These are phyloP conservation scores for Calonectria crousiana DNA, from an alignment of 2,329 filamentous ascomycete species.

Conservation along the genomic window DNA sequence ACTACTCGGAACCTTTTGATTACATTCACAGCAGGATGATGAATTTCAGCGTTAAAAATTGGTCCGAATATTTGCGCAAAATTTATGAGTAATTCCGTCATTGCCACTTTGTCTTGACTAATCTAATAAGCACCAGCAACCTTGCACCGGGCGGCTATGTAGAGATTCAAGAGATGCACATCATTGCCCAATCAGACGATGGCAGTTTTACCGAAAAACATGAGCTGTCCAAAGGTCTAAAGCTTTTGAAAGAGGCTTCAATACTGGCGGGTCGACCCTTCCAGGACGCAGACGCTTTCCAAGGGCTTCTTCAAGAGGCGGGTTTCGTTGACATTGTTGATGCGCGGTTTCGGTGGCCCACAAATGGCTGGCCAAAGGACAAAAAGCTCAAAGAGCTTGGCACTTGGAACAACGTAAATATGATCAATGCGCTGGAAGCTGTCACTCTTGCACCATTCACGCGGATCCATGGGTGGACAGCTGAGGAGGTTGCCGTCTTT, in stretches of 20 bases:
- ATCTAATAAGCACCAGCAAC: neutral
- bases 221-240: neutral
- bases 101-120: too few relatives aligned
- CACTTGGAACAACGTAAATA: conserved; percentile 11
- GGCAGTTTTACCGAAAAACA: neutral
- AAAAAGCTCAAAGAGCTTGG: conserved; percentile 10
- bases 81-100: conserved; percentile 12
- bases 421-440: neutral
- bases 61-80: conserved; percentile 15
- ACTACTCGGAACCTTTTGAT: conserved; percentile 24
- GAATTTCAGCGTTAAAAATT: conserved; percentile 19
- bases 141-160: conserved; percentile 21
- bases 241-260: neutral
- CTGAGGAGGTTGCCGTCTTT: neutral
- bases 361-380: conserved; percentile 10
- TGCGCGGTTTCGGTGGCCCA: conserved; percentile 10
- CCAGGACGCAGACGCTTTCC: neutral
- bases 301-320: neutral
- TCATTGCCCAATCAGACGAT: conserved; percentile 11
- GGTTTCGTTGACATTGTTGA: conserved; percentile 9
- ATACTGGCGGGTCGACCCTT: conserved; percentile 5
- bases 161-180: conserved; percentile 25
- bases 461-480: neutral
- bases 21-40: conserved; percentile 29
- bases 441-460: conserved; percentile 10